Evolutionary conservation across 306 rosid species (phyloP).

Genomic region (Lagenaria siceraria): DNA sequence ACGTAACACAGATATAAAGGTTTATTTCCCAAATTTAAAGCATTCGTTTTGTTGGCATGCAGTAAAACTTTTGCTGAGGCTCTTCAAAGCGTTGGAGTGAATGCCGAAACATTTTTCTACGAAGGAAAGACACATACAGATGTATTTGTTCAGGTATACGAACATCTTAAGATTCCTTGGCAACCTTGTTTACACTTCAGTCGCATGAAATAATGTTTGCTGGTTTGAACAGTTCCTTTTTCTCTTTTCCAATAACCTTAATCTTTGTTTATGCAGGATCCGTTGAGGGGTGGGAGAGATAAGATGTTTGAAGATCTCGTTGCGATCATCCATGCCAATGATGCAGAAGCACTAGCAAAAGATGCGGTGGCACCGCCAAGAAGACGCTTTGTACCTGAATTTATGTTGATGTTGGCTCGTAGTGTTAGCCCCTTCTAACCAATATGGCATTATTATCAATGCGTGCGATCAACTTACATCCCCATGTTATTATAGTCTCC

Average conservation of each 20-base stretch:
- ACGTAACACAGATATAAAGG: background rate
- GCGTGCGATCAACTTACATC: background rate
- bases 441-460: background rate
- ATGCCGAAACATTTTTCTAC: constrained; percentile 57
- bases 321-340: constrained; percentile 56
- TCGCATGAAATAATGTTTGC: background rate
- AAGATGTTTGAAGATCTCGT: constrained; percentile 75
- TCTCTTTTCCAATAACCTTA: background rate
- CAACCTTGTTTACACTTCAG: background rate
- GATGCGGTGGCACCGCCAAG: constrained; percentile 69
- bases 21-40: background rate
- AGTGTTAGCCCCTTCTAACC: constrained; percentile 70
- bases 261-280: constrained; percentile 40
- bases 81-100: constrained; percentile 58
- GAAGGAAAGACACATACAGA: constrained; percentile 95
- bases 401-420: constrained; percentile 77
- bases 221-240: background rate
- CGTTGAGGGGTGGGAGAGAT: constrained; percentile 90
- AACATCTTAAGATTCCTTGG: background rate
- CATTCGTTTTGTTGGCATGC: background rate
- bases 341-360: constrained; percentile 57
- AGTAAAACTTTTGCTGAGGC: constrained; percentile 72
- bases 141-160: constrained; percentile 83
- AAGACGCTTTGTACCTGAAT: constrained; percentile 93
- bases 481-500: background rate